A percentile compares a stretch with the other conserved stretches of the same genome.
Evolutionary conservation across 768 basidiomycete genomes (phyloP).

Genomic region (Gloeopeniophorella convolvens): DNA sequence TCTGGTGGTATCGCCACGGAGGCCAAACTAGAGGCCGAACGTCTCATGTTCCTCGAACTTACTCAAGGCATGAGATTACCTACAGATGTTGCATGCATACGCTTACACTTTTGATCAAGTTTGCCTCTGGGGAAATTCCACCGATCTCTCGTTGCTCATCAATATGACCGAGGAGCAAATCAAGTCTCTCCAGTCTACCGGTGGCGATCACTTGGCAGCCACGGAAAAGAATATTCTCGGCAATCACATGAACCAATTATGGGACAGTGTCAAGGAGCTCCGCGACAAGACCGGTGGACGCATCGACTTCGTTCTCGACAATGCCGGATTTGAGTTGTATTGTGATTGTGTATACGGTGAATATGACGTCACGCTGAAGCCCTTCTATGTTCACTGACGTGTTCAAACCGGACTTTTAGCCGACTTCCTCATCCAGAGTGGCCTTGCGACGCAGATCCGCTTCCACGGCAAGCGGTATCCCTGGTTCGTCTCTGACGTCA

Average conservation of each 20-base stretch:
- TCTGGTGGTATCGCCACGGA: constrained; percentile 45
- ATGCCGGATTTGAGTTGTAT: constrained; percentile 84
- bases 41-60: constrained; percentile 85
- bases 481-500: constrained; percentile 94
- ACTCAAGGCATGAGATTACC: constrained; percentile 61
- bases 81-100: neutral
- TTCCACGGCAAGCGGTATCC: constrained; percentile 97
- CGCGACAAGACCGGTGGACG: constrained; percentile 27
- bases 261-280: constrained; percentile 67
- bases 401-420: constrained; percentile 37
- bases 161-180: constrained; percentile 99
- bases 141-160: constrained; percentile 89
- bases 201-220: constrained; percentile 90
- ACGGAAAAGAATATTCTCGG: constrained; percentile 96
- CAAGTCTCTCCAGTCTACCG: constrained; percentile 92
- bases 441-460: constrained; percentile 73
- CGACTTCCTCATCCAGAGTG: constrained; percentile 90
- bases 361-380: constrained; percentile 19
- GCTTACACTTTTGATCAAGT: constrained; percentile 39
- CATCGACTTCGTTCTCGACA: constrained; percentile 72
- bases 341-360: constrained; percentile 81
- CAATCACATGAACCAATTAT: constrained; percentile 66
- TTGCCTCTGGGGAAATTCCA: constrained; percentile 96
- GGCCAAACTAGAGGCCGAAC: constrained; percentile 60
- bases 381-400: neutral